Evolutionary conservation across 2,329 filamentous ascomycete species (phyloP).

Genomic region (Scedosporium boydii): DNA sequence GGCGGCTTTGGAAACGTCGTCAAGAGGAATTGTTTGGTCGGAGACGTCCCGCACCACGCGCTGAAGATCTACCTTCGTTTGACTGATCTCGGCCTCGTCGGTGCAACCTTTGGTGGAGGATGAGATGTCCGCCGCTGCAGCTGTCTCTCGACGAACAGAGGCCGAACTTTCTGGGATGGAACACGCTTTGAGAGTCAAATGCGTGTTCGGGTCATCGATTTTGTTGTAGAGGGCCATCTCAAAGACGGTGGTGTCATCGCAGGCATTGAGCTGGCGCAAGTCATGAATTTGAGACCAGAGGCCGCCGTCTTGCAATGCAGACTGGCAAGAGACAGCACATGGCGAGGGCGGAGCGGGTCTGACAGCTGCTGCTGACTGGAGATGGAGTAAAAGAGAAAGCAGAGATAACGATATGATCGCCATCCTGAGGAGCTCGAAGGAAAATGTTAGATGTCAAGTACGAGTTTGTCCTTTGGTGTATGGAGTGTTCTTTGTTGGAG

Average conservation of each 20-base stretch:
- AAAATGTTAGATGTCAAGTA: too few species aligned
- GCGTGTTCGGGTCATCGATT: not conserved
- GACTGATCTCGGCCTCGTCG: not conserved
- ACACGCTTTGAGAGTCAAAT: not conserved
- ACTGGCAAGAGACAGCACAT: not conserved
- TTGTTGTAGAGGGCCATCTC: not conserved
- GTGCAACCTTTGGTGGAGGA: not conserved
- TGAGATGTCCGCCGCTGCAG: not conserved
- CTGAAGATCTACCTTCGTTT: not conserved
- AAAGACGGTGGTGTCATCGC: not conserved
- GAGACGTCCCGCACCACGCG: not conserved
- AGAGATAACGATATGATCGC: too few species aligned
- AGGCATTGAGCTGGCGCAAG: not conserved
- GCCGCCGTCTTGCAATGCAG: not conserved
- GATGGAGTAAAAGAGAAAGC: too few species aligned
- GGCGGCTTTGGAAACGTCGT: not conserved
- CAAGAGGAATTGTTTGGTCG: not conserved
- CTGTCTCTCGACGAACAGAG: too few species aligned
- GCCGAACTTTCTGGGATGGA: not conserved
- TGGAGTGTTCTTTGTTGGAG: too few species aligned
- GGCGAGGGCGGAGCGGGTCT: not conserved
- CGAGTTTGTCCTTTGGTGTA: too few species aligned
- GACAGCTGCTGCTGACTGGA: too few species aligned
- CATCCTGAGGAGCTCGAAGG: too few species aligned
- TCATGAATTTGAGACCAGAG: not conserved